Percentiles rank a stretch among this genome's conserved stretches.
phyloP scores from a whole-genome alignment of 2,329 filamentous ascomycete genomes.

The Cercospora beticola region DNA sequence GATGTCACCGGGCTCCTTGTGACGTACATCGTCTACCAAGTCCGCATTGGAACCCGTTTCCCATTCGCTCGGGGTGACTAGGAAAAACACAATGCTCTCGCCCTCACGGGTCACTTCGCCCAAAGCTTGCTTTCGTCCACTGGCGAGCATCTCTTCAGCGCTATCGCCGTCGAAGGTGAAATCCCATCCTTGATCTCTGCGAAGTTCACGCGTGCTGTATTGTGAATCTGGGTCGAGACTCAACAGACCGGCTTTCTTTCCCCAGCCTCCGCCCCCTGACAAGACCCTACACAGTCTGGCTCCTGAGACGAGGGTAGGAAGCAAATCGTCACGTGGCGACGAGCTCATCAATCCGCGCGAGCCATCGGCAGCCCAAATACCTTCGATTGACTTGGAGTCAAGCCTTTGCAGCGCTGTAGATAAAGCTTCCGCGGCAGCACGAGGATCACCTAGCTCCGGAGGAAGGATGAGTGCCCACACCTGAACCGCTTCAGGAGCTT shows the following conservation, averaged over 20 bases:
- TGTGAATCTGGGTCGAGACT: conserved; percentile 70
- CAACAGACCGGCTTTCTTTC: conserved; percentile 72
- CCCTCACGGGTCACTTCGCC: conserved; percentile 62
- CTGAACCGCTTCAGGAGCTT: conserved; percentile 52
- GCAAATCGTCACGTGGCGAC: background rate
- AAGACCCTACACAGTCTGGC: conserved; percentile 55
- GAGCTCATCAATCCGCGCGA: background rate
- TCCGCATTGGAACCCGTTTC: background rate
- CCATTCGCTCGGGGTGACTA: conserved; percentile 34
- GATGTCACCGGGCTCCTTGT: background rate
- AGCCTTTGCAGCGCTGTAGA: background rate
- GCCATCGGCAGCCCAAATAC: background rate
- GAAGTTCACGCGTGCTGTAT: conserved; percentile 52
- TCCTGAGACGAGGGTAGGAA: conserved; percentile 24
- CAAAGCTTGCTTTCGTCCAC: conserved; percentile 43
- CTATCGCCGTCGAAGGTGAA: conserved; percentile 40
- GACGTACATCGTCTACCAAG: background rate
- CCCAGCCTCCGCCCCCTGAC: conserved; percentile 84
- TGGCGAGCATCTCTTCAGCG: conserved; percentile 36
- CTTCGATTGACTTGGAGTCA: conserved; percentile 6
- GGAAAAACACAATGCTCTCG: conserved; percentile 66
- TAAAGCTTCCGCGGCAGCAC: conserved; percentile 8
- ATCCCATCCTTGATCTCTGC: conserved; percentile 58
- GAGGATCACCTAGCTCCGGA: conserved; percentile 10
- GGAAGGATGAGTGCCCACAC: conserved; percentile 74